Base-by-base conservation (phyloP, 805 yeast species). In the Komagataella ulmi region DNA sequence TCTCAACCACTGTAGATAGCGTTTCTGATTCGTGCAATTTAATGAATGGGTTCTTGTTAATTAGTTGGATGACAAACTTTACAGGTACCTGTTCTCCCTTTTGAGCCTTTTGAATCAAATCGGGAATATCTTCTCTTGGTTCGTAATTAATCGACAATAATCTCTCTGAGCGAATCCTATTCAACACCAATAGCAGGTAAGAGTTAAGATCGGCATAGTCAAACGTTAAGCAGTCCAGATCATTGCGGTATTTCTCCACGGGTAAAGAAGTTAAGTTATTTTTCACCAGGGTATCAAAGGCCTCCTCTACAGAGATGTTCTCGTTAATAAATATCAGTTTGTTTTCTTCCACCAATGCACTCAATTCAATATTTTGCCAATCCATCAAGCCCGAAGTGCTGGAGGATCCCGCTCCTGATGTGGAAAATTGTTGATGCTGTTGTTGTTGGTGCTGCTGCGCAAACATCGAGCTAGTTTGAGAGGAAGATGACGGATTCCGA, bases 131-230 rank as follows among this genome's bases (percentile, higher is more conserved):
- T 24, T 72, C 72, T 52, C 58, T 57, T 46, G 69, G 65, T 54
- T 63, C 65, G 49, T 63, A 59, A 46, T 59, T 58, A 47, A 68
- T 58, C 6, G 65, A 63, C 17, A 62, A 54, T 51, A 77, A 65
- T 23, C 72, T 73, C 21, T 65, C 68, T 17, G 65, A 51, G 45
- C 63, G 67, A 49, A 78, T 67, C 61, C 85, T 87, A 63, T 91
- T 90, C 72, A 90, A 74, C 19, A 93, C 93, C 54, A 93, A 70
- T 57, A 91, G 70, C 56, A 91, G 71, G 64, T 89, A 89, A 10
- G 97, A 83, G 60, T 88, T 89, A 65, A 91, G 74, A 67, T 91
- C 97, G 24, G 91, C 77, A 67, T 88, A 93, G 66, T 93, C 99
- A 65, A 91, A 91, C 1, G 96, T 85, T 54, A 85, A 74, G 60